Base-by-base conservation (phyloP, 1,284 basidiomycete genomes). In the Ganoderma lucidum region DNA sequence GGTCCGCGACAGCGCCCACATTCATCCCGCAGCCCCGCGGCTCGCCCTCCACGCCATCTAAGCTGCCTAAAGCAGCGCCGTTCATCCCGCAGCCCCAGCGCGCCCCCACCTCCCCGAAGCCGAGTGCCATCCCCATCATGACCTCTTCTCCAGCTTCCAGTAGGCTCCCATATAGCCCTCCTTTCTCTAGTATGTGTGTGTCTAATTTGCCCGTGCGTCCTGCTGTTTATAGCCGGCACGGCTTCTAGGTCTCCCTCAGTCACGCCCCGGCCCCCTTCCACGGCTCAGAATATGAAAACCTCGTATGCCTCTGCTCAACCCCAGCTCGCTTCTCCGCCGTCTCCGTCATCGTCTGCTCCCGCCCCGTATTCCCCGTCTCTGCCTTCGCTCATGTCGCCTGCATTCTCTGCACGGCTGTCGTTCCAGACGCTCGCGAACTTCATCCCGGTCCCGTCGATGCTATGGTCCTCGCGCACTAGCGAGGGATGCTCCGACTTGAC, bases 11-110 rank as follows among this genome's bases (percentile, higher is more conserved):
- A 6, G 76, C 80, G 48, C 82, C 85, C 15, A 86, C 84, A 6
- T 88, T 86, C 74, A 85, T 87, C 68, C 86, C 83, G 23, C 86
- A 86, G 70, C 85, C 86, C 2, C 75, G 80, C 48, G 79, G 80
- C 76, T 64, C 72, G 65, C 72, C 70, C 56, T 76, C 70, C 64
- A 69, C 48, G 64, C 69, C 71, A 69, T 66, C 70, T 75, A 70
- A 83, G 76, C 69, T 70, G 69, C 65, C 70, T 75, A 70, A 83
- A 76, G 71, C 75, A 9, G 78, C 84, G 59, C 87, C 85, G 15
- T 89, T 87, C 75, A 86, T 88, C 68, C 87, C 84, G 32, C 87
- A 88, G 70, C 86, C 87, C 2, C 75, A 79, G 64, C 83, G 81
- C 4, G 51, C 66, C n/a, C 53, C 64, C 12, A 66, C 72, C 19